Percentiles rank a stretch among this genome's conserved stretches.
These are phyloP conservation scores for Naganishia albida DNA, from an alignment of 1,284 basidiomycete genomes.

Conservation along the genomic window DNA sequence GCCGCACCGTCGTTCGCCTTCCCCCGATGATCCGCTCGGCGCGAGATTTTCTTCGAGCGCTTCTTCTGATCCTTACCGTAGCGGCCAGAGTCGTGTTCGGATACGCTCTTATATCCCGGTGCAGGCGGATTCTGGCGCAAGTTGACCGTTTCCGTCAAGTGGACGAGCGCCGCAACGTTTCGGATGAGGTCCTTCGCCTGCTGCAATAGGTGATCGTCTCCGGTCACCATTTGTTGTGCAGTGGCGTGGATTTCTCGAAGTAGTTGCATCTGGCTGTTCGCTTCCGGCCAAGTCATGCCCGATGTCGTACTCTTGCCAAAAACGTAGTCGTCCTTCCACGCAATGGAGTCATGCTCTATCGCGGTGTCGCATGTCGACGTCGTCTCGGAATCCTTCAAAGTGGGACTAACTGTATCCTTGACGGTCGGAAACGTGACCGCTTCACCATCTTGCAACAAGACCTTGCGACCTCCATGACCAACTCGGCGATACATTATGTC, in stretches of 20 bases:
- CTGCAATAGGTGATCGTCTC: background rate
- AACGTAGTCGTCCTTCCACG: conserved; percentile 18
- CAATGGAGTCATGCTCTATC: background rate
- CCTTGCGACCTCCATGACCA: conserved; percentile 1
- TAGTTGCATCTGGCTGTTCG: conserved; percentile 4
- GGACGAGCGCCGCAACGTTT: background rate
- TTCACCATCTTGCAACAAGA: conserved; percentile 21
- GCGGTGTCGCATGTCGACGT: background rate
- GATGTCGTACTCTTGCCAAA: conserved; percentile 15
- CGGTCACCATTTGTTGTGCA: conserved; percentile 8
- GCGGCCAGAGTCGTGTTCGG: conserved; percentile 5
- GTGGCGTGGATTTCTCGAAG: conserved; percentile 21
- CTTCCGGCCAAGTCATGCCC: background rate
- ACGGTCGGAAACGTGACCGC: conserved; percentile 5
- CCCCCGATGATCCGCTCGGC: background rate
- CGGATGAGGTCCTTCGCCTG: conserved; percentile 6
- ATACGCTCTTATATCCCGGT: background rate
- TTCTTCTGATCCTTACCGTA: background rate
- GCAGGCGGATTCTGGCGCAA: background rate
- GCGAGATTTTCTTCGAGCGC: background rate
- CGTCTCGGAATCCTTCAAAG: background rate
- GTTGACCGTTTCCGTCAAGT: conserved; percentile 4
- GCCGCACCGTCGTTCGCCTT: background rate
- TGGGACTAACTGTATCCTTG: background rate
- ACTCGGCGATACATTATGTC: conserved; percentile 15